Base-by-base conservation (phyloP, 768 basidiomycete species). In the Boletus tylopilopsis region DNA sequence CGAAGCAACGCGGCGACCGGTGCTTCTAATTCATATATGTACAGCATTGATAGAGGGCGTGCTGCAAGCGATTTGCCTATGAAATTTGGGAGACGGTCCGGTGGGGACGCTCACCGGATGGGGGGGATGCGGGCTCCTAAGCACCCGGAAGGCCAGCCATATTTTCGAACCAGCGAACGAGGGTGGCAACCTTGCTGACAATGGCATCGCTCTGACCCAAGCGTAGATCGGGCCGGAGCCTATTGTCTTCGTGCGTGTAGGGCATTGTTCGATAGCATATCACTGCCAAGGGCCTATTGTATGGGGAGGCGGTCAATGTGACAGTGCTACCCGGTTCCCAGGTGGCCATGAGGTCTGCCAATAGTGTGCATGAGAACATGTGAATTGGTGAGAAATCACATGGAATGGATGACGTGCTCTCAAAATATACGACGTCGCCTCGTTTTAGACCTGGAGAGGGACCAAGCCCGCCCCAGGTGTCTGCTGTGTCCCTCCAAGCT, bases 251-350 rank as follows among this genome's bases (percentile, higher is more conserved):
- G 24, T 72, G 73, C 1, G 75, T 72, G 54, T 78, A 75, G 2
- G 87, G 85, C 78, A 91, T 78, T 7, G 87, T 84, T 18, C 90
- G 81, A 67, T 85, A 92, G 62, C 90, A 92, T 15, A 91, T 82
- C 54, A 82, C 75, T 40, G 81, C 62, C 43, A 64, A 69, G 1
- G 87, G 84, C 40, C 76, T 79, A 22, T 82, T 75, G 56, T 80
- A 76, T 12, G 84, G 81, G 1, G 89, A 90, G 0, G 87, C 89
- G 0, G 82, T 80, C 23, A 90, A 68, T 3, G 73, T 71, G 41
- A 79, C 66, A 1, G 80, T 72, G 1, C 73, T 64, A 10, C 64
- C 58, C 2, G 72, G 60, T 52, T 80, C 76, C 60, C 71, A 77
- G 9, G 70, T 63, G 2, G 76, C 76, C 37, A 70, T 71, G 12